Percentiles rank a stretch among this genome's conserved stretches.
These are phyloP conservation scores for Cryomyces minteri DNA, from an alignment of 495 filamentous ascomycete species.

Conservation along the genomic window DNA sequence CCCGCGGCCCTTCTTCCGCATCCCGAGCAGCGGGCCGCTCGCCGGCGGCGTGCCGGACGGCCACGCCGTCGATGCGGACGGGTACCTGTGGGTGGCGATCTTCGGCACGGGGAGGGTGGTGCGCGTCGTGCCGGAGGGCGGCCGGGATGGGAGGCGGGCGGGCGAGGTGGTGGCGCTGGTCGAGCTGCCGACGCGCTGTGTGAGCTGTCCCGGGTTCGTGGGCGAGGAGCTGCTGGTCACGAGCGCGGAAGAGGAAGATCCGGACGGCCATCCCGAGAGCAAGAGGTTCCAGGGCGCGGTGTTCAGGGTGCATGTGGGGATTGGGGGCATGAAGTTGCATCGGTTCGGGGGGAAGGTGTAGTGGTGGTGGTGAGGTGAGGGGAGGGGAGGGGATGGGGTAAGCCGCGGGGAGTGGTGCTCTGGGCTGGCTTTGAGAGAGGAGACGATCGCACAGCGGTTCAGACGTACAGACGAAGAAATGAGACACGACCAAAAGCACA, in stretches of 20 bases:
- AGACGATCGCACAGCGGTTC: no score
- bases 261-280: slow-evolving; percentile 12
- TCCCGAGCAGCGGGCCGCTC: slow-evolving; percentile 10
- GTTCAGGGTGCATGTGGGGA: slow-evolving; percentile 21
- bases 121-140: slow-evolving; percentile 14
- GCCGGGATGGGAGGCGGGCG: no score
- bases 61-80: slow-evolving; percentile 22
- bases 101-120: slow-evolving; percentile 19
- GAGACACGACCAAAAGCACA: no score
- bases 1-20: slow-evolving; percentile 46
- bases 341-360: background rate
- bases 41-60: slow-evolving; percentile 25
- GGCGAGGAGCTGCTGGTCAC: slow-evolving; percentile 22
- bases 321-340: slow-evolving; percentile 8
- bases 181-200: slow-evolving; percentile 16
- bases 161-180: slow-evolving; percentile 19
- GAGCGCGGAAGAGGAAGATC: slow-evolving; percentile 17
- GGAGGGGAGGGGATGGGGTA: no score
- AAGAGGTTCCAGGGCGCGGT: slow-evolving; percentile 15
- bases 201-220: slow-evolving; percentile 20
- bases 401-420: no score
- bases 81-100: slow-evolving; percentile 21
- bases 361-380: no score
- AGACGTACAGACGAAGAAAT: no score
- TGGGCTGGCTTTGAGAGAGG: no score